These are phyloP conservation scores for Rhynchosporium agropyri DNA, from an alignment of 2,329 filamentous ascomycete species.

Conservation along the genomic window DNA sequence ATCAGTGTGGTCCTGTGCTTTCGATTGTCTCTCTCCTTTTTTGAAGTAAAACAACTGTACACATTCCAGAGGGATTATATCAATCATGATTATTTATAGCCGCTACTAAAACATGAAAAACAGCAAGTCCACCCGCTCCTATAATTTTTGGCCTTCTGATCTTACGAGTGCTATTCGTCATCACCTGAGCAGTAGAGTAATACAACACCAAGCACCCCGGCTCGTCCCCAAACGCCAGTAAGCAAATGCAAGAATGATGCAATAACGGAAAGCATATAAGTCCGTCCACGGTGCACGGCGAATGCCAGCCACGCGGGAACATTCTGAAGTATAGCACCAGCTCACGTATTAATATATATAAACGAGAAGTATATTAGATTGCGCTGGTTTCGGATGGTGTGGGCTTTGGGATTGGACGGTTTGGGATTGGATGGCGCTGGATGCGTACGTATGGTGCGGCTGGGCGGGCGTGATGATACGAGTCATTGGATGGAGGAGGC, in stretches of 20 bases:
- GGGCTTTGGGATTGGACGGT: conserved; percentile 4
- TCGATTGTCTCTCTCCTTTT: neutral
- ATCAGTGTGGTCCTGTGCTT: too few relatives aligned
- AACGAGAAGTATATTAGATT: neutral
- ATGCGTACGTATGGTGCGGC: neutral
- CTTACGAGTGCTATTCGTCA: conserved; percentile 10
- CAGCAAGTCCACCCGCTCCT: neutral
- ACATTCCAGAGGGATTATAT: neutral
- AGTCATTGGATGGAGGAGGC: neutral
- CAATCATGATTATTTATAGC: too few relatives aligned
- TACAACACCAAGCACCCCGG: neutral
- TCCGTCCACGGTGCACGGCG: neutral
- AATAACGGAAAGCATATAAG: conserved; percentile 11
- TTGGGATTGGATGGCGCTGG: conserved; percentile 5
- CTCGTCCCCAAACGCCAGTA: neutral
- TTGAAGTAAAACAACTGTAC: neutral
- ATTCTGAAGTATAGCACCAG: neutral
- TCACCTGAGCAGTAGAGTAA: neutral
- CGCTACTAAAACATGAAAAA: neutral
- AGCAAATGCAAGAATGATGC: neutral
- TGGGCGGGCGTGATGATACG: neutral
- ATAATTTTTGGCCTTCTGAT: neutral
- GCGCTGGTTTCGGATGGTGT: conserved; percentile 7
- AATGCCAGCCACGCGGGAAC: conserved; percentile 7
- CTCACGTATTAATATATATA: conserved; percentile 9